Evolutionary conservation across 225 moss, liverwort and hornwort species (phyloP), one percentile per base, ranked within the genome.

Genomic region (Sphagnum tenellum): DNA sequence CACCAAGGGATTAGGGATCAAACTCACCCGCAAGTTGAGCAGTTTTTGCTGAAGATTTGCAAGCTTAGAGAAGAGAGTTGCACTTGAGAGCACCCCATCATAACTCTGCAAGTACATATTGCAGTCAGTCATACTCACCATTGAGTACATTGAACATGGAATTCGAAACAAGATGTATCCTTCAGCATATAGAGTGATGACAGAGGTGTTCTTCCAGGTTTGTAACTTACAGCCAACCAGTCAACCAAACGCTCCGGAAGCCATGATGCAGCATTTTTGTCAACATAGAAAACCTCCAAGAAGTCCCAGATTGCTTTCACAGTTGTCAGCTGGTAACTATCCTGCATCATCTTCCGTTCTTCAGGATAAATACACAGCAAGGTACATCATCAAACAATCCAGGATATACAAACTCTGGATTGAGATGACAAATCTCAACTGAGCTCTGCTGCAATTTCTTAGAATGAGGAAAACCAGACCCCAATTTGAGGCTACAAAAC

Each of bases 171-270:
- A 29, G 29, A 29, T 29, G 29, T 29, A 29, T 29, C 29, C 29
- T 29, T 29, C 29, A 29, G 29, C 29, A 29, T 29, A 29, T 29
- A 29, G 29, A 29, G 29, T 29, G 29, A 29, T 29, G 29, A 29
- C 29, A 29, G 29, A 29, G 29, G 29, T 29, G 29, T 29, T 29
- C 29, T 29, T 29, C 29, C 46, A 52, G 10, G 9, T 7, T 45
- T 5, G 12, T 47, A 67, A 68, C 88, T 85, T 78, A 90, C 90
- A 70, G 81, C 85, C 62, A 98, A 67, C 90, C 98, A 98, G 66
- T 98, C 98, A 55, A 93, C 98, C 72, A 98, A 79, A 64, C 98
- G 89, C 71, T 98, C 98, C 60, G 98, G 74, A 69, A 93, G 77
- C 88, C 90, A 98, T 51, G 89, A 78, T 69, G 89, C 79, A n/a